Base-by-base conservation (phyloP, 2,329 filamentous ascomycete genomes). In the Apiospora phragmitis region DNA sequence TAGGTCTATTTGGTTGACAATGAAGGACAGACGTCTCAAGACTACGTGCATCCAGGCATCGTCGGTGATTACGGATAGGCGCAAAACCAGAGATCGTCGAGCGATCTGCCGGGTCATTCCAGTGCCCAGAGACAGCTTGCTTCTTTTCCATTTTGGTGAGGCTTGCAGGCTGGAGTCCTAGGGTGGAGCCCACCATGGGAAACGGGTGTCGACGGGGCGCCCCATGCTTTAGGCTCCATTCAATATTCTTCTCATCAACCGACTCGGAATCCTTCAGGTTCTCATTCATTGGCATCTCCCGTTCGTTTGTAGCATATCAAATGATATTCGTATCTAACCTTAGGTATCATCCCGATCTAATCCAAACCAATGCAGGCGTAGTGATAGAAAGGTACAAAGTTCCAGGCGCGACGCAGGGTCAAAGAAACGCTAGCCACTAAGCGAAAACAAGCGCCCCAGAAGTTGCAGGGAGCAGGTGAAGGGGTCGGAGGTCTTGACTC, bases 401-500 rank as follows among this genome's bases (percentile, higher is more conserved):
- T 11, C 51, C 51, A 59, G 51, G 29, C 51, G 51, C 51, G 51
- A 59, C n/a, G 51, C 51, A 35, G 51, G 51, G 51, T 59, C 51
- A 59, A 59, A 59, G 29, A 29, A 59, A 62, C 55, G 55, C 55
- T 62, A 62, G 55, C 38, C 55, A 38, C 38, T 62, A 62, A 62
- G 55, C 55, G 55, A 62, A 62, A 62, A 62, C 55, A 62, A 38
- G 55, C 55, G 55, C 55, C 55, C 55, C 55, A 62, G 55, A 62
- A 62, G 18, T 38, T 24, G 55, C 55, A 62, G 38, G n/a, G n/a
- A n/a, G n/a, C n/a, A 41, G 55, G 32, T 38, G 55, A 62, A 62
- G 32, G 55, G 55, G 55, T 38, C 55, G 55, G 55, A 62, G 55
- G 55, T 62, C 55, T 62, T 62, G 29, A 62, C 55, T 62, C 32